Evolutionary conservation across 441 rosid genomes (phyloP), one percentile per base, ranked within the genome.

Genomic region (Gossypium lobatum): DNA sequence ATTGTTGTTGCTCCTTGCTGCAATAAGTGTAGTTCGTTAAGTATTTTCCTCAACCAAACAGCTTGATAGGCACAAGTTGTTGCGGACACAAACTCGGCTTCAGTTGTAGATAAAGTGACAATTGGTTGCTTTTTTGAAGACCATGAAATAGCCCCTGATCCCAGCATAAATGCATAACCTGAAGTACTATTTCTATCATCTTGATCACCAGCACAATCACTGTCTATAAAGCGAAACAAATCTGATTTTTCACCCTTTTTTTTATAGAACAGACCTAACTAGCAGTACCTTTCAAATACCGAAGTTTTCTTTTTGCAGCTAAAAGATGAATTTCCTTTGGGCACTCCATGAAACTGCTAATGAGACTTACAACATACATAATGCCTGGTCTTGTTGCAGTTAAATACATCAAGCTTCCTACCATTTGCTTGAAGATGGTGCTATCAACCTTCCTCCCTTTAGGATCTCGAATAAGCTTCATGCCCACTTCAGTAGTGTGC

Each of bases 231-330:
- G 20, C 55, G 20, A 52, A 52, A 14, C 1, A 28, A 28, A 1
- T 16, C 0, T 3, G 2, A 1, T 0, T 4, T 13, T 14, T 13
- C 16, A 14, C 17, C 4, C 4, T 14, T 3, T 3, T 50, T 3
- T 13, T 1, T 1, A 4, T 1, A 50, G 3, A 6, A n/a, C n/a
- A 3, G 0, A 0, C 0, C 0, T 0, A 50, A 2, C n/a, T 14
- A 13, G 4, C 0, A 3, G 0, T 13, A 0, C 16, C 1, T 14
- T 13, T 1, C 54, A 48, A 13, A 2, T 48, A 48, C 0, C 6
- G 1, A 0, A 50, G 8, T 3, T 14, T 50, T 14, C 54, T 50
- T 50, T n/a, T n/a, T 3, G 0, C 6, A 14, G 2, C 54, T 3
- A 50, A 13, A n/a, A n/a, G 4, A 50, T 13, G 54, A 3, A 50